Evolutionary conservation across 2,329 filamentous ascomycete species (phyloP), one percentile per base, ranked within the genome.

Genomic region (Dactylonectria macrodidyma): DNA sequence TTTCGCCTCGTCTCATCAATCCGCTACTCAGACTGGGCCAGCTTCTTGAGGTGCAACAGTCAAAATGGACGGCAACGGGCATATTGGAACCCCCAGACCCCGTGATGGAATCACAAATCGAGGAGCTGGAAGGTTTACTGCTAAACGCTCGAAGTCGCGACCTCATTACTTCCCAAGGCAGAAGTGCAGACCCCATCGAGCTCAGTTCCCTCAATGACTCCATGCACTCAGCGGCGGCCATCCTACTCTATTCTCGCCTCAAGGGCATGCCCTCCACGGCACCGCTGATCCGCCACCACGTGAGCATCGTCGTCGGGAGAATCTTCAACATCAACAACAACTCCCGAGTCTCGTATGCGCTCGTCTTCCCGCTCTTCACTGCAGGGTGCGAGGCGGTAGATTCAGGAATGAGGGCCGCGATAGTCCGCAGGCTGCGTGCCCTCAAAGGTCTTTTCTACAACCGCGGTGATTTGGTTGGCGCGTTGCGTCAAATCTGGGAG

Each of bases 361-460:
- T 67, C 24, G 52, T 71, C 2, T 71, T 71, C 41, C 69, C 69
- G 1, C 52, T 71, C 7, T 69, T 71, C 48, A 64, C 66, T 2
- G 69, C 69, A 14, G 69, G 69, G 5, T 71, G 69, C 46, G 69
- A 71, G 56, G 66, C 66, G 11, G 54, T 67, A n/a, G 69, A 71
- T 33, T 55, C 47, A 44, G n/a, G 54, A 14, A 57, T 64, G 51
- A 65, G 68, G 26, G 46, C 57, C 38, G 51, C 55, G 10, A 68
- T 70, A 38, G 38, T 55, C 12, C 34, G 65, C 19, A 58, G 62
- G 44, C 52, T 70, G 14, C 62, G 62, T 12, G 54, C 62, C 1
- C 58, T 54, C 2, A 55, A 60, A n/a, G 68, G 68, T 1, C 52
- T 70, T 12, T 51, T 48, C 2, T 70, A 62, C 30, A 55, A 62